phyloP scores from a whole-genome alignment of 2,329 filamentous ascomycete genomes.

The Botrytis medusae region DNA sequence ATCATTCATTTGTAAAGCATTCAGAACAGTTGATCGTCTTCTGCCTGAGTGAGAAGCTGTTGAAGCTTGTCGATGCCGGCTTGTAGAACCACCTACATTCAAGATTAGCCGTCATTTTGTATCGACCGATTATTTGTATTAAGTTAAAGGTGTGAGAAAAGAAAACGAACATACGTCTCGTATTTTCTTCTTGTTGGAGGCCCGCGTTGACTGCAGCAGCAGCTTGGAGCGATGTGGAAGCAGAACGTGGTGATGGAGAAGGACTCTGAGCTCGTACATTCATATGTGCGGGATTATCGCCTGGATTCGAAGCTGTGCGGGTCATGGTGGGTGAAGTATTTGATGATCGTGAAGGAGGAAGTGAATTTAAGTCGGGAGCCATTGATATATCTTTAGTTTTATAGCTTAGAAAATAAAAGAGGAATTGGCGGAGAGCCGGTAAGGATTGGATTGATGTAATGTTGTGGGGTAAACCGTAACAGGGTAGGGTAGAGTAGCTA shows the following conservation, averaged over 20 bases:
- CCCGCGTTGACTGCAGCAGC: conserved; percentile 77
- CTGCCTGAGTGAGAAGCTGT: conserved; percentile 50
- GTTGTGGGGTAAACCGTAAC: neutral
- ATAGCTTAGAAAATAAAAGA: neutral
- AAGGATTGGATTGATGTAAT: conserved; percentile 9
- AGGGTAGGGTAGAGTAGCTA: too few species aligned
- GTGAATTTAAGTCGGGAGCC: conserved; percentile 58
- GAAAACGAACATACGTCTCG: conserved; percentile 48
- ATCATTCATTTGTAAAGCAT: conserved; percentile 74
- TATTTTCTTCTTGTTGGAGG: conserved; percentile 62
- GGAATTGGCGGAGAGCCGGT: neutral
- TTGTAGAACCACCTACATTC: conserved; percentile 46
- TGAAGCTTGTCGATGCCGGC: conserved; percentile 45
- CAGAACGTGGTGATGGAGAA: conserved; percentile 61
- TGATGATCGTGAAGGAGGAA: conserved; percentile 49
- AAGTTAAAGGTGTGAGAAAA: too few species aligned
- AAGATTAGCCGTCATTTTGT: conserved; percentile 16
- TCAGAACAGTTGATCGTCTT: conserved; percentile 66
- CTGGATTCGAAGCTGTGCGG: conserved; percentile 43
- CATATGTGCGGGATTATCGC: conserved; percentile 28
- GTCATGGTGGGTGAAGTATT: conserved; percentile 41
- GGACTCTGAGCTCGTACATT: conserved; percentile 50
- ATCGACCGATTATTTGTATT: neutral
- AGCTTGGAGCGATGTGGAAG: conserved; percentile 71
- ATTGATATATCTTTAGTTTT: conserved; percentile 24